Conservation (phyloP, 495 filamentous ascomycete species). For the Cercophora newfieldiana region DNA sequence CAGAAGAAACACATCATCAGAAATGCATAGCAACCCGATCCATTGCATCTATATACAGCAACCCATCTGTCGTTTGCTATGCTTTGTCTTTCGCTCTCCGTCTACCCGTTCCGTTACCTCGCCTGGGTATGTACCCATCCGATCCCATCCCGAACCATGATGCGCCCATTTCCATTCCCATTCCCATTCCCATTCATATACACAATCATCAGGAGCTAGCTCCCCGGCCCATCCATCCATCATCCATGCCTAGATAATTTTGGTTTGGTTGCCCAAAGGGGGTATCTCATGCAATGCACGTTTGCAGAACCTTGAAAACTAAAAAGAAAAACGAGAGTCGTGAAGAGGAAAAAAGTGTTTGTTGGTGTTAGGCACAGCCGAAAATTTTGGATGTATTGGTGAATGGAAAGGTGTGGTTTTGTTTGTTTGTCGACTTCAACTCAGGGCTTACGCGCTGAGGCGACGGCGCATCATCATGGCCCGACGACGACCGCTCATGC, state of each 20-base stretch:
- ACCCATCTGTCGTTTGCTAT: neutral
- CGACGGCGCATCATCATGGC: conserved; percentile 4
- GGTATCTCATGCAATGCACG: neutral
- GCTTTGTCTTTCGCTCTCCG: too few relatives aligned
- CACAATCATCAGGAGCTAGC: too few relatives aligned
- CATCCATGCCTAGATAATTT: neutral
- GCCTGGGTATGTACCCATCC: too few relatives aligned
- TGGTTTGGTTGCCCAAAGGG: conserved; percentile 3
- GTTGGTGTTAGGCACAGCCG: neutral
- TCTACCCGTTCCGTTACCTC: too few relatives aligned
- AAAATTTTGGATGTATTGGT: neutral
- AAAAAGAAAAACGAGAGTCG: neutral
- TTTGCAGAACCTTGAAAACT: neutral
- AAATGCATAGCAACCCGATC: neutral
- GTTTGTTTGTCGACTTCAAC: neutral
- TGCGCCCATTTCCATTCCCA: neutral
- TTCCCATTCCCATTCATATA: neutral
- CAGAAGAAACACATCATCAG: too few relatives aligned
- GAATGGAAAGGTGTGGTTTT: neutral
- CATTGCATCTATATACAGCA: neutral
- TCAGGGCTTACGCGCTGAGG: neutral
- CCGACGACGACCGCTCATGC: conserved; percentile 19
- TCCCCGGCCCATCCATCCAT: too few relatives aligned
- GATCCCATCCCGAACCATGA: too few relatives aligned
- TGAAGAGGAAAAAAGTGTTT: neutral